These are phyloP conservation scores for Vicia faba DNA, from an alignment of 306 rosid genomes.

Conservation along the genomic window DNA sequence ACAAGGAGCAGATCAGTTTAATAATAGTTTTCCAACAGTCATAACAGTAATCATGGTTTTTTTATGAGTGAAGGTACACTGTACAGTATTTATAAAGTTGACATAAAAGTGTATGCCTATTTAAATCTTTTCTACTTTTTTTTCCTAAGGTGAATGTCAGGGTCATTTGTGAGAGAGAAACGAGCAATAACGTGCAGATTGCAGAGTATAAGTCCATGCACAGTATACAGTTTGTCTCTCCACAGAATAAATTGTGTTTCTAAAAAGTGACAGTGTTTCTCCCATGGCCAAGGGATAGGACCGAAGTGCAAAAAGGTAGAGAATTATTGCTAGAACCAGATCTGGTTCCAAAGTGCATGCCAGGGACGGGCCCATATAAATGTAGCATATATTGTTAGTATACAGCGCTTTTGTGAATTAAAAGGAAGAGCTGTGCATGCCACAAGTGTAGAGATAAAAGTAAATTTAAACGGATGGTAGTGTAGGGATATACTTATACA, in stretches of 20 bases:
- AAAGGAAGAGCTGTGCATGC: slow-evolving; percentile 1
- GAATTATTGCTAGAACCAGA: slow-evolving; percentile 28
- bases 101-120: slow-evolving; percentile 46
- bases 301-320: slow-evolving; percentile 20
- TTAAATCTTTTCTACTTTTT: slow-evolving; percentile 36
- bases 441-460: background rate
- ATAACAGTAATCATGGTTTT: slow-evolving; percentile 36
- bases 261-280: slow-evolving; percentile 18
- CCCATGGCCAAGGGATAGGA: slow-evolving; percentile 13
- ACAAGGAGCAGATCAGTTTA: slow-evolving; percentile 42
- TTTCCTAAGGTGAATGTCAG: slow-evolving; percentile 22
- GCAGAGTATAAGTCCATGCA: slow-evolving; percentile 13
- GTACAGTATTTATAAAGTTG: slow-evolving; percentile 36
- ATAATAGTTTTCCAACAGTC: slow-evolving; percentile 27
- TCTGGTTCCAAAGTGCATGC: slow-evolving; percentile 22
- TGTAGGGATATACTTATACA: background rate
- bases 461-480: slow-evolving; percentile 13
- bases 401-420: background rate
- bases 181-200: slow-evolving; percentile 7
- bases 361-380: slow-evolving; percentile 25
- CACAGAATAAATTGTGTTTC: slow-evolving; percentile 16
- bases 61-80: slow-evolving; percentile 26
- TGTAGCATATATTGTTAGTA: slow-evolving; percentile 15
- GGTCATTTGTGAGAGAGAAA: slow-evolving; percentile 32
- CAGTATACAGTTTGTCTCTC: slow-evolving; percentile 31